phyloP scores from a whole-genome alignment of 106 monocot genomes.

The Iris macrosiphon region DNA sequence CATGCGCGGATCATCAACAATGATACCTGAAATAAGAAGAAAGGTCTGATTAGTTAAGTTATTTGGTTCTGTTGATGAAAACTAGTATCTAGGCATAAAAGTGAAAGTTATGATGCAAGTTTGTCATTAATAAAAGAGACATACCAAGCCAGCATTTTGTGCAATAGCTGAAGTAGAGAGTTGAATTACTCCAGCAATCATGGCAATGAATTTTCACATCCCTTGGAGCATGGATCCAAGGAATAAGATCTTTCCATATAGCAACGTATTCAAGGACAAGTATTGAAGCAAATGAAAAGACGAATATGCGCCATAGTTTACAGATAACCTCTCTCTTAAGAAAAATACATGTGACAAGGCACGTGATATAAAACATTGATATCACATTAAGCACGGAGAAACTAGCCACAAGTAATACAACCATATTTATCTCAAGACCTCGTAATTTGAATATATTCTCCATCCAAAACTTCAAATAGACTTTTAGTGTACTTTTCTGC shows the following conservation, averaged over 20 bases:
- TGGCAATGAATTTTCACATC: conserved; percentile 40
- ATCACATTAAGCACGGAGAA: conserved; percentile 78
- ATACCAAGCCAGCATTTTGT: conserved; percentile 95
- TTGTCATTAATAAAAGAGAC: conserved; percentile 3
- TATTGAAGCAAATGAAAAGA: conserved; percentile 68
- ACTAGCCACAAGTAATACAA: conserved; percentile 81
- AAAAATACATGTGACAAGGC: conserved; percentile 67
- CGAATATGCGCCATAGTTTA: conserved; percentile 78
- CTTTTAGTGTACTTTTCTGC: conserved; percentile 67
- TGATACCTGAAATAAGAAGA: conserved; percentile 41
- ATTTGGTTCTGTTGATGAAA: not conserved
- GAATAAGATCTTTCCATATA: conserved; percentile 69
- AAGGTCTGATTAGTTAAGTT: conserved; percentile 1
- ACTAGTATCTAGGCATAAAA: not conserved
- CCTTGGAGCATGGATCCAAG: conserved; percentile 38
- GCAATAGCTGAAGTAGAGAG: conserved; percentile 60
- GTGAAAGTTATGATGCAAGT: not conserved
- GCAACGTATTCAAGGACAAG: conserved; percentile 84
- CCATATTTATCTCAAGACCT: conserved; percentile 93
- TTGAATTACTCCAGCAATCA: conserved; percentile 88
- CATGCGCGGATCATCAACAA: conserved; percentile 87
- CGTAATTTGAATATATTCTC: conserved; percentile 82
- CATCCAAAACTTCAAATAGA: conserved; percentile 75
- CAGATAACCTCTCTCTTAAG: conserved; percentile 61
- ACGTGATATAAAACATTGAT: conserved; percentile 77